These are phyloP conservation scores for Sporothrix euskadiensis DNA, from an alignment of 2,329 filamentous ascomycete species.

Conservation along the genomic window DNA sequence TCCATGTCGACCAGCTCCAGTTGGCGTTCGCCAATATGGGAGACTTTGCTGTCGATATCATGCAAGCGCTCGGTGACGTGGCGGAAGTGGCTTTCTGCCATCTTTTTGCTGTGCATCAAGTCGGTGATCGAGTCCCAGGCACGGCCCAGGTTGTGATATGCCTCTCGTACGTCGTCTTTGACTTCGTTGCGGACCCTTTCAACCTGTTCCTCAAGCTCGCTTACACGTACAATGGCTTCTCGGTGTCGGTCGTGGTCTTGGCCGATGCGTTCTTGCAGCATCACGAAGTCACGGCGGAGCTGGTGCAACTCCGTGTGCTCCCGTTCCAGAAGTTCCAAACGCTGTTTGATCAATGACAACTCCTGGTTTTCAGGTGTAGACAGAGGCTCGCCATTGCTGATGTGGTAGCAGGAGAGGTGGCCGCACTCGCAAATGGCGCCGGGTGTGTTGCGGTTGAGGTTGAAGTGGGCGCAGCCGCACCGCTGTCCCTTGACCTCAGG, in stretches of 20 bases:
- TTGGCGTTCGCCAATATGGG: constrained; percentile 51
- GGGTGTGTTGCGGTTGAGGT: constrained; percentile 54
- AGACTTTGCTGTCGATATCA: constrained; percentile 45
- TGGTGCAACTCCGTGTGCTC: constrained; percentile 40
- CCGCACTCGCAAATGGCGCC: constrained; percentile 60
- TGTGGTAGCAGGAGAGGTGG: constrained; percentile 61
- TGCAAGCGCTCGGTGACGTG: constrained; percentile 47
- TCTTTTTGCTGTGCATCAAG: constrained; percentile 44
- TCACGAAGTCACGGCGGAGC: constrained; percentile 37
- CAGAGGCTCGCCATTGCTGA: constrained; percentile 49
- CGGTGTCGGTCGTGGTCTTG: constrained; percentile 40
- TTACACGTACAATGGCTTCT: constrained; percentile 47
- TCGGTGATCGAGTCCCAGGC: constrained; percentile 56
- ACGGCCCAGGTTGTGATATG: constrained; percentile 56
- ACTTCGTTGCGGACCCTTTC: constrained; percentile 55
- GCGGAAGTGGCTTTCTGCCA: constrained; percentile 43
- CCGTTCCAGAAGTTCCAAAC: constrained; percentile 48
- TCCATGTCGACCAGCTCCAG: constrained; percentile 54
- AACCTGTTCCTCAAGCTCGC: constrained; percentile 55
- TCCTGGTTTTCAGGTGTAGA: constrained; percentile 46
- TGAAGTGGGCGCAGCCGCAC: constrained; percentile 60
- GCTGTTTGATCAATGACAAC: constrained; percentile 51
- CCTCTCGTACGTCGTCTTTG: constrained; percentile 54
- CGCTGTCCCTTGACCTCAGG: constrained; percentile 59
- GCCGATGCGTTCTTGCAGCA: constrained; percentile 35